These are phyloP conservation scores for Euphorbia peplus DNA, from an alignment of 345 rosid genomes.

Conservation along the genomic window DNA sequence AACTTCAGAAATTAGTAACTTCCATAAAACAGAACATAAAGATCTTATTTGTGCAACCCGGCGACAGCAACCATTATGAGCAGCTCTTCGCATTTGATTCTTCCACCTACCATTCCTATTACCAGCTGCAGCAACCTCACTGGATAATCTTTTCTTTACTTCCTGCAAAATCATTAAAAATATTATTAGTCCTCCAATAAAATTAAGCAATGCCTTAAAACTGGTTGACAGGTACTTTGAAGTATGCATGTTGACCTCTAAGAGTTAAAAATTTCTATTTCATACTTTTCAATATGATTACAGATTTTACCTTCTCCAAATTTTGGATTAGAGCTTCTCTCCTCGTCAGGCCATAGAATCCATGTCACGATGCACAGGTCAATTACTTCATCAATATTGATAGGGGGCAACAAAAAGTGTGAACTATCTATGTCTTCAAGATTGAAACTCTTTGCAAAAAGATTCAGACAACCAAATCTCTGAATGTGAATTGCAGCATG, in stretches of 20 bases:
- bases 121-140: conserved; percentile 85
- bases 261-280: conserved; percentile 1
- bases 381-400: conserved; percentile 51
- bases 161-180: conserved; percentile 49
- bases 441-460: conserved; percentile 38
- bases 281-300: background rate
- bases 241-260: background rate
- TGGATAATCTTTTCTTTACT: conserved; percentile 77
- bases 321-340: conserved; percentile 80
- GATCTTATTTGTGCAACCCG: conserved; percentile 87
- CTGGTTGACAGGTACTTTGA: background rate
- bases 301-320: conserved; percentile 69
- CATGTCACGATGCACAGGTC: conserved; percentile 76
- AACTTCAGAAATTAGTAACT: conserved; percentile 68
- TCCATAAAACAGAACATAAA: conserved; percentile 76
- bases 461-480: conserved; percentile 47
- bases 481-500: conserved; percentile 63
- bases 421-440: conserved; percentile 53
- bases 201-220: conserved; percentile 2
- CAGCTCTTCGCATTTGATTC: conserved; percentile 91
- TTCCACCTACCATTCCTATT: conserved; percentile 86
- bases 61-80: conserved; percentile 94
- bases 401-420: conserved; percentile 46
- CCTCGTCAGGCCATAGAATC: conserved; percentile 99
- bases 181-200: conserved; percentile 24